Evolutionary conservation across 2,329 filamentous ascomycete species (phyloP).

Genomic region (Ceratocystis smalleyi): DNA sequence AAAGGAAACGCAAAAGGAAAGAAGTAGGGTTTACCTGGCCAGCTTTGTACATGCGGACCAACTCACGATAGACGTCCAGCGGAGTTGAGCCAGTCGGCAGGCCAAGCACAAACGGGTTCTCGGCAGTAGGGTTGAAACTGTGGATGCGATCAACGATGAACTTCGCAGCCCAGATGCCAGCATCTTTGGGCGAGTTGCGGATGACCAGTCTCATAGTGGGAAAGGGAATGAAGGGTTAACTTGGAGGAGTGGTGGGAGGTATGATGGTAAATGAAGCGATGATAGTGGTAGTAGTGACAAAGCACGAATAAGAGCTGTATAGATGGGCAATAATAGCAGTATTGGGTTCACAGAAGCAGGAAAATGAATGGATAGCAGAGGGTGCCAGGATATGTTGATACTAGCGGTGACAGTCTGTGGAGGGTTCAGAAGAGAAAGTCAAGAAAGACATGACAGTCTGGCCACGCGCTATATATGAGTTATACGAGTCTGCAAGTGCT

Average conservation of each 20-base stretch:
- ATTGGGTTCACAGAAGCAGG: no score
- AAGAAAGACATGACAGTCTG: neutral
- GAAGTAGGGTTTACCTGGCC: slow-evolving; percentile 33
- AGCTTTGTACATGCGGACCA: slow-evolving; percentile 56
- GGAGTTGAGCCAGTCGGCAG: slow-evolving; percentile 73
- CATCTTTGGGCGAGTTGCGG: slow-evolving; percentile 51
- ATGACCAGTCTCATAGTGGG: slow-evolving; percentile 66
- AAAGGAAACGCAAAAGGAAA: neutral
- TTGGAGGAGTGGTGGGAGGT: slow-evolving; percentile 9
- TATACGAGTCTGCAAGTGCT: neutral
- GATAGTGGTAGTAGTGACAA: neutral
- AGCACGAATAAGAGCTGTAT: neutral
- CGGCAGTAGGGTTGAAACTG: slow-evolving; percentile 53
- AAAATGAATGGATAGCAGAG: no score
- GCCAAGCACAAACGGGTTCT: slow-evolving; percentile 66
- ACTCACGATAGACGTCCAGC: slow-evolving; percentile 58
- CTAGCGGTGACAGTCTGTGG: neutral
- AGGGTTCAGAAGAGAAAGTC: neutral
- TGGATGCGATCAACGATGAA: slow-evolving; percentile 75
- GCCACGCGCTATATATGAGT: neutral
- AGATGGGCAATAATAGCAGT: no score
- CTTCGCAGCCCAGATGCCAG: slow-evolving; percentile 62
- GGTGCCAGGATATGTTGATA: no score
- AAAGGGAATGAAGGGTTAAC: slow-evolving; percentile 17
- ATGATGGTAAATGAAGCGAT: neutral